Evolutionary conservation across 768 basidiomycete genomes (phyloP), one percentile per base, ranked within the genome.

Genomic region (Podaxis mareebaensis): DNA sequence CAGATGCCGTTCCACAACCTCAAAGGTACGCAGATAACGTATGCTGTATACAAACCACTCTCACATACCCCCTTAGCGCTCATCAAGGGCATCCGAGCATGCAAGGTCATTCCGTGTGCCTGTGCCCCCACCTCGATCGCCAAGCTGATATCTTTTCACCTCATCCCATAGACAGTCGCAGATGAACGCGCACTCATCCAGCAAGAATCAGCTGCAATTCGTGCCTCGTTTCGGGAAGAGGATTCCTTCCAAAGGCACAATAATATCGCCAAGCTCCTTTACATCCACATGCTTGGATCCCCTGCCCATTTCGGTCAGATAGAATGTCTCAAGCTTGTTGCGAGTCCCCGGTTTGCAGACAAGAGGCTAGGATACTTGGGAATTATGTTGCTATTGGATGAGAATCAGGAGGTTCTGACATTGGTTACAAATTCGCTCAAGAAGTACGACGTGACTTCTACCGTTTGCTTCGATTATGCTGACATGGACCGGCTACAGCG

Each of bases 281-380:
- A 99, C 79, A 97, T 97, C 78, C 93, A 96, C 74, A 98, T 99
- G 95, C 89, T 97, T 42, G 97, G 97, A 61, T 98, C 96, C 51
- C 94, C 95, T 8, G 97, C 97, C 33, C 97, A 99, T 75, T 99
- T 98, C 73, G 97, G 96, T 58, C 97, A 99, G 82, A 98, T 99
- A 74, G 95, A 96, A 80, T 96, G 95, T 76, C 79, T 95, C 68
- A 95, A 95, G 74, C 88, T 95, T 51, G 95, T 97, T 42, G 95
- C 95, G 36, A 94, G 94, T 71, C 95, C 95, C 15, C 85, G 96
- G 53, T 99, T 99, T 77, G 85, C 91, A 46, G 97, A 99, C 81
- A 99, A 99, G 78, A 84, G 96, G 24, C 80, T 99, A 15, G 97
- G 97, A 0, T 99, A 99, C 71, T 80, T 99, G 38, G 97, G 97